phyloP scores from a whole-genome alignment of 2,329 filamentous ascomycete genomes.

The Fusarium oligoseptatum region DNA sequence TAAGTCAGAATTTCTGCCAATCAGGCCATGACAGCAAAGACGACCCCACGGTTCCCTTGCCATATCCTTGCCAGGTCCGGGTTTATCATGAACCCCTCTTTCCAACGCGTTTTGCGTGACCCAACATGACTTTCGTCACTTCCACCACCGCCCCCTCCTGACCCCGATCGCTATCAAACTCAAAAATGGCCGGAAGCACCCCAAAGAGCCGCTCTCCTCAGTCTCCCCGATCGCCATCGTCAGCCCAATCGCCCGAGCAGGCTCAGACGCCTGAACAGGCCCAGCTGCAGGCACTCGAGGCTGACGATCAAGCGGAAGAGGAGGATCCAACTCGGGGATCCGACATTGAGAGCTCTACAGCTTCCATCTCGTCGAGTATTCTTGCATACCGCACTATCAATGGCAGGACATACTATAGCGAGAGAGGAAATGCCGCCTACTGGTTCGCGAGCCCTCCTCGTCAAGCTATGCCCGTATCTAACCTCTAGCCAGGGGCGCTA shows the following conservation, averaged over 20 bases:
- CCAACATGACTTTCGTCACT: no score
- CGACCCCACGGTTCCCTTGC: no score
- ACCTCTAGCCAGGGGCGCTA: conserved; percentile 27
- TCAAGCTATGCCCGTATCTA: background rate
- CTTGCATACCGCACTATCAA: background rate
- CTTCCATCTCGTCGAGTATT: conserved; percentile 1
- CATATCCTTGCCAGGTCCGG: no score
- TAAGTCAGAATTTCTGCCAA: no score
- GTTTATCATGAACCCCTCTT: no score
- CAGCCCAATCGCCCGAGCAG: background rate
- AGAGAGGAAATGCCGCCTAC: conserved; percentile 1
- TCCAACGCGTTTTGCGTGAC: no score
- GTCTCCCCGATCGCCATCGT: no score
- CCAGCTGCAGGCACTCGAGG: background rate
- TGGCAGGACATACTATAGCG: conserved; percentile 2
- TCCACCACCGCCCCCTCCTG: no score
- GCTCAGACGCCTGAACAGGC: background rate
- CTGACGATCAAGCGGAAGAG: background rate
- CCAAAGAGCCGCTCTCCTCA: no score
- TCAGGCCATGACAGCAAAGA: no score
- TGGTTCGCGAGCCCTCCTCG: background rate
- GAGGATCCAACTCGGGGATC: background rate
- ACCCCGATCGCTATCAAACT: no score
- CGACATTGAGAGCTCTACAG: background rate
- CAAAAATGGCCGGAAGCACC: no score